Evolutionary conservation across 805 yeast species (phyloP), one percentile per base, ranked within the genome.

Genomic region (Zygoascus flipseniorum): DNA sequence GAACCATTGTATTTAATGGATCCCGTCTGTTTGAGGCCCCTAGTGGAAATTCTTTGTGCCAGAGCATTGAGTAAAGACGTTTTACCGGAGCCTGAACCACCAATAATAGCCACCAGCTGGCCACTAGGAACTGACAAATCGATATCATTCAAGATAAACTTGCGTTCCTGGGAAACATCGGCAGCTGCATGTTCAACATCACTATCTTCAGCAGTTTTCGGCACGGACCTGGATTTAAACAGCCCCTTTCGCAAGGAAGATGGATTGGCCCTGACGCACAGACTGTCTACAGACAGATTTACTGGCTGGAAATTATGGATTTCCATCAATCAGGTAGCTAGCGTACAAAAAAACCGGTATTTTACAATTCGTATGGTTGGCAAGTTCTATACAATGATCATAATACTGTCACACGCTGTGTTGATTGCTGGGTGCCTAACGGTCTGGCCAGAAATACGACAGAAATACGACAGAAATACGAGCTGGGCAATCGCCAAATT

Each of bases 81-180:
- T 62, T 89, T 88, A 2, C 95, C 96, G 2, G 89, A 81, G 0
- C 96, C 96, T 0, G 90, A 84, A 0, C 95, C 92, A 2, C 96
- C 96, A 72, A 89, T 77, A 9, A 88, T 85, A 5, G 95, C 95
- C 67, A 88, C 75, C 41, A 89, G 67, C 9, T 83, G 72, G 16
- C 87, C 86, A 13, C 78, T 65, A 0, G 79, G 77, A 10, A 86
- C 71, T 50, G 80, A 81, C 55, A 86, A 75, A 1, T 86, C 79
- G 47, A 86, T 71, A 28, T 79, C 66, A 37, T 75, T 64, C 2
- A 81, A 69, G 28, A 81, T 71, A 3, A 69, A 63, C 52, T 73
- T 23, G 10, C 20, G 26, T 72, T 23, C 49, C 43, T 51, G 28
- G 43, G 37, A n/a, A 43, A 28, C 35, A 49, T 23, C 18, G 31